Conservation (phyloP, 2,329 filamentous ascomycete species). For the Colletotrichum sp. region DNA sequence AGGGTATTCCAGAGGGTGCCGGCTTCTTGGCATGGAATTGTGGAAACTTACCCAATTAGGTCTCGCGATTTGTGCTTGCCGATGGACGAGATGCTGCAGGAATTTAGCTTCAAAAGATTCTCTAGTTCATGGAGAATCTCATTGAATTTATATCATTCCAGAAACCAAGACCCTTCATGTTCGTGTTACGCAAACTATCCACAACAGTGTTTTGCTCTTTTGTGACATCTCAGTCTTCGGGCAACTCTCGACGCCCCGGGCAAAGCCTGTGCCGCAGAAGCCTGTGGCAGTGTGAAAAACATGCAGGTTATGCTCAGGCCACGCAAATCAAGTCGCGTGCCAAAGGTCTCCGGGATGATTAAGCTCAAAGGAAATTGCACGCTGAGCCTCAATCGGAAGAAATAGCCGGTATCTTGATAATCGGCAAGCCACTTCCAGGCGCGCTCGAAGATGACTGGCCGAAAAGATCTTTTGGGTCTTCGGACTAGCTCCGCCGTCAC, state of each 20-base stretch:
- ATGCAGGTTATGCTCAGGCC: not conserved
- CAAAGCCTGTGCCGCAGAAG: not conserved
- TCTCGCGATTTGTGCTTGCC: not conserved
- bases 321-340: not conserved
- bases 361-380: not conserved
- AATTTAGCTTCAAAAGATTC: not conserved
- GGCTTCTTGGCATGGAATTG: not conserved
- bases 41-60: not conserved
- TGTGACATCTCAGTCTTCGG: not conserved
- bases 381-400: not conserved
- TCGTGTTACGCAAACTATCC: not conserved
- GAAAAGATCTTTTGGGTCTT: not conserved
- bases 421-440: not conserved
- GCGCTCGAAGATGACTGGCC: not conserved
- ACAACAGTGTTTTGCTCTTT: not conserved
- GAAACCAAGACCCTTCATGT: not conserved
- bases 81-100: not conserved
- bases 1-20: not conserved
- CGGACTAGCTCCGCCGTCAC: not conserved
- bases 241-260: not conserved
- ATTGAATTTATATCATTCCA: not conserved
- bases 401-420: not conserved
- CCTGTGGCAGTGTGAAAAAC: not conserved
- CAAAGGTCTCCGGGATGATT: not conserved
- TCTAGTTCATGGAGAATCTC: not conserved